Percentiles rank a stretch among this genome's conserved stretches.
These are phyloP conservation scores for Thyridium curvatum DNA, from an alignment of 2,329 filamentous ascomycete genomes.

Conservation along the genomic window DNA sequence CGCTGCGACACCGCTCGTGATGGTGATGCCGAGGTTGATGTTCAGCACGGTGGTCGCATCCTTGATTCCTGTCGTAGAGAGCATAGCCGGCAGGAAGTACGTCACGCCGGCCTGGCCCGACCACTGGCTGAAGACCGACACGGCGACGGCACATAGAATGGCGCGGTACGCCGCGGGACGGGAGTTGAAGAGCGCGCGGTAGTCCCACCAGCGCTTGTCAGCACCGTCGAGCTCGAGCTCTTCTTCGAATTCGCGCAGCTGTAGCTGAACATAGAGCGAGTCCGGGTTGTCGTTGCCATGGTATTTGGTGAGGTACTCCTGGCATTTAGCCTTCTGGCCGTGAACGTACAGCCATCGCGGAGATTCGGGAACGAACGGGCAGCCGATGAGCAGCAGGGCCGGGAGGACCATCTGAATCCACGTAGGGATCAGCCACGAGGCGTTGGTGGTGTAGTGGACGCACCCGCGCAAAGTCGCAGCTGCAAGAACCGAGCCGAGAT, in stretches of 20 bases:
- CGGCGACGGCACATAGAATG: constrained; percentile 31
- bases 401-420: constrained; percentile 24
- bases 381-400: constrained; percentile 20
- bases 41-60: too few species aligned
- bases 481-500: not conserved
- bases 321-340: constrained; percentile 17
- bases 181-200: constrained; percentile 33
- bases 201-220: constrained; percentile 40
- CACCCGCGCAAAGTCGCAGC: constrained; percentile 4
- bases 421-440: constrained; percentile 5
- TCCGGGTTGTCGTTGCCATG: constrained; percentile 31
- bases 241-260: constrained; percentile 33
- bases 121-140: constrained; percentile 40
- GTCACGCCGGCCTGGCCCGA: constrained; percentile 34
- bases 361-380: constrained; percentile 23
- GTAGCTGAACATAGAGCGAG: constrained; percentile 28
- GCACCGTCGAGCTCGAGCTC: constrained; percentile 30
- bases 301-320: constrained; percentile 21
- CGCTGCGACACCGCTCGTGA: too few species aligned
- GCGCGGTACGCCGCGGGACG: constrained; percentile 30
- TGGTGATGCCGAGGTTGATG: too few species aligned
- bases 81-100: constrained; percentile 35
- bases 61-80: constrained; percentile 4
- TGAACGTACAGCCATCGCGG: constrained; percentile 23
- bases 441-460: constrained; percentile 3